phyloP scores from a whole-genome alignment of 805 yeast species.

The Starmera amethionina region DNA sequence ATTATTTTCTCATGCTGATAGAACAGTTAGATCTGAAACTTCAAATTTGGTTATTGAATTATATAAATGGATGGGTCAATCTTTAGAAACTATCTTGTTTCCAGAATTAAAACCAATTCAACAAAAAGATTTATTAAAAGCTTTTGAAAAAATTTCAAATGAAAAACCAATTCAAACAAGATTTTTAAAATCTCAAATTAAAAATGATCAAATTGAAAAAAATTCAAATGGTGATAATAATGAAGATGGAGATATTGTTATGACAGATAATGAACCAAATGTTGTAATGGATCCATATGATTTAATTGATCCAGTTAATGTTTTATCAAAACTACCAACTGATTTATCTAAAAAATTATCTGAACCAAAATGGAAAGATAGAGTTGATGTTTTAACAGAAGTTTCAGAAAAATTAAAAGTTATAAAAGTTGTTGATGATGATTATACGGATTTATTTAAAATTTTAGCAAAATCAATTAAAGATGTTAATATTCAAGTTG shows the following conservation, averaged over 20 bases:
- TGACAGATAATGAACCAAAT: conserved; percentile 18
- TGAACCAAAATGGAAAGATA: conserved; percentile 81
- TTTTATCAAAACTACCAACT: conserved; percentile 54
- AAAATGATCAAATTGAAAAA: conserved; percentile 16
- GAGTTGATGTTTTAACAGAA: conserved; percentile 77
- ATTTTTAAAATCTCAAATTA: conserved; percentile 41
- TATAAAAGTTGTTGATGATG: conserved; percentile 47
- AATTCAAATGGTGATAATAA: conserved; percentile 6
- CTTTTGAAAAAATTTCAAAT: conserved; percentile 44
- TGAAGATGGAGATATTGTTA: conserved; percentile 15
- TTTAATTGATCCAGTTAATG: conserved; percentile 58
- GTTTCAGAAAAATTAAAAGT: conserved; percentile 37
- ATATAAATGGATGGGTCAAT: conserved; percentile 61
- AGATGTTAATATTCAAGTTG: conserved; percentile 87
- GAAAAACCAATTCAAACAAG: conserved; percentile 43
- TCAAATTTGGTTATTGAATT: conserved; percentile 57
- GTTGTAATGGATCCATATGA: conserved; percentile 57
- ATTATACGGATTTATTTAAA: conserved; percentile 56
- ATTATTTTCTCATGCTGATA: conserved; percentile 78
- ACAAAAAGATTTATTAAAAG: conserved; percentile 68
- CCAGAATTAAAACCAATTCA: conserved; percentile 83
- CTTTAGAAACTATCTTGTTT: conserved; percentile 47
- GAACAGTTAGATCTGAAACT: conserved; percentile 75
- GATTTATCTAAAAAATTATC: conserved; percentile 45
- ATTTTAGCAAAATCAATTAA: conserved; percentile 62